Evolutionary conservation across 83 land plant species (phyloP).

Genomic region (Isoetes engelmannii): DNA sequence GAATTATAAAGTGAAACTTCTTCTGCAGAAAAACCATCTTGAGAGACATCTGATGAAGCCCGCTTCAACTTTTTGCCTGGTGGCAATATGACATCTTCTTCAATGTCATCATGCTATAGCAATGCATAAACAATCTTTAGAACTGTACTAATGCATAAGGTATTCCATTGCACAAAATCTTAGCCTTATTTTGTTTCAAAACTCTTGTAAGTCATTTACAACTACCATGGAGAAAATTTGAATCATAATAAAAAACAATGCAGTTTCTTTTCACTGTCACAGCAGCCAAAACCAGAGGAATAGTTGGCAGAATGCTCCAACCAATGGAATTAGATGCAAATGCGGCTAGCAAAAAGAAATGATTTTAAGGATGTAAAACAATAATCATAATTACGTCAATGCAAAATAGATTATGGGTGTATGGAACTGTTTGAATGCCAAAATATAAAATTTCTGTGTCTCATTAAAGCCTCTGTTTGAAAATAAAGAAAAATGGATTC

Average conservation of each 20-base stretch:
- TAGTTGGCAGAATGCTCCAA: too few species aligned
- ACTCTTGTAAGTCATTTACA: too few species aligned
- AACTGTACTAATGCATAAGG: background rate
- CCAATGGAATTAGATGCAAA: too few species aligned
- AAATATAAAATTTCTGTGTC: constrained; percentile 3
- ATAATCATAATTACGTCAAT: background rate
- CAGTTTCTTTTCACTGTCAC: background rate
- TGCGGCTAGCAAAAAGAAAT: too few species aligned
- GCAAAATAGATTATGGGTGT: background rate
- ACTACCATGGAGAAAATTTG: too few species aligned
- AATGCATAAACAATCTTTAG: background rate
- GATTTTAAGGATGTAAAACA: background rate
- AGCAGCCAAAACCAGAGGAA: background rate
- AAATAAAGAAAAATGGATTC: too few species aligned
- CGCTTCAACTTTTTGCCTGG: constrained; percentile 65
- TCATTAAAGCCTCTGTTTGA: too few species aligned
- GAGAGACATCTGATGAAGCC: constrained; percentile 58
- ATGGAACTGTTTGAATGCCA: constrained; percentile 1
- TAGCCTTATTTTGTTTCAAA: too few species aligned
- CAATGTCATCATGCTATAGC: constrained; percentile 67
- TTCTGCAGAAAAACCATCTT: constrained; percentile 62
- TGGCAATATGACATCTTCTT: constrained; percentile 52
- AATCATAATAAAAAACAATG: background rate
- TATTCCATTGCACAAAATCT: background rate
- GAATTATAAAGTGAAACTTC: constrained; percentile 81